Conservation (phyloP, 139 green algal genomes). For the Ostreobium quekettii region DNA sequence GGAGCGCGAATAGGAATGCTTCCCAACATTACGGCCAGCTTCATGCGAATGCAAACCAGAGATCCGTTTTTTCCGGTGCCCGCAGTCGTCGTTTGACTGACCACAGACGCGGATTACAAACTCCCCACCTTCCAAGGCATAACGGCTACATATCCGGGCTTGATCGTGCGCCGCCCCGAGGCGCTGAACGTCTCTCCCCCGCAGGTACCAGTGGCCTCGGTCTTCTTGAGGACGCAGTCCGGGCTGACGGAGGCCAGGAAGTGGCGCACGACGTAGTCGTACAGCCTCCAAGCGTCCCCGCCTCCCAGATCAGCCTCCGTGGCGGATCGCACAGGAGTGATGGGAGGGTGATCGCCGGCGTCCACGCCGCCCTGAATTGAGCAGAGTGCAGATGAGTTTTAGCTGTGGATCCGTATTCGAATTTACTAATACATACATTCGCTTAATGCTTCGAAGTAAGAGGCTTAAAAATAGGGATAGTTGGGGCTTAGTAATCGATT, state of each 20-base stretch:
- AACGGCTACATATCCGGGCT: slow-evolving; percentile 67
- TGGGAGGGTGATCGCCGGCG: slow-evolving; percentile 81
- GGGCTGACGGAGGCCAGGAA: slow-evolving; percentile 74
- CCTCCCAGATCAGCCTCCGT: slow-evolving; percentile 61
- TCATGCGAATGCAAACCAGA: too few species aligned
- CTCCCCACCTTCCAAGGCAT: slow-evolving; percentile 66
- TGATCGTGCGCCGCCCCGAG: slow-evolving; percentile 30
- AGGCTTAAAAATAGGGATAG: too few species aligned
- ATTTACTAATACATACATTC: too few species aligned
- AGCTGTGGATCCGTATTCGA: too few species aligned
- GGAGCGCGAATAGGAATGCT: too few species aligned
- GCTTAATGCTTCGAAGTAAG: too few species aligned
- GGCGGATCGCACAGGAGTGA: slow-evolving; percentile 69
- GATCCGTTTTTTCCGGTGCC: too few species aligned
- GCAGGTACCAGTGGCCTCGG: slow-evolving; percentile 34
- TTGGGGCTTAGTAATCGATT: too few species aligned
- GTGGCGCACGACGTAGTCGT: slow-evolving; percentile 72
- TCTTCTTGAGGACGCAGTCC: slow-evolving; percentile 44
- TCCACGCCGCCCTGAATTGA: slow-evolving; percentile 61
- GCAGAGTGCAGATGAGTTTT: too few species aligned
- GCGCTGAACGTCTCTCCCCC: slow-evolving; percentile 59
- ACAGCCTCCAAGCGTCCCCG: slow-evolving; percentile 77
- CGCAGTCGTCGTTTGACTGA: too few species aligned
- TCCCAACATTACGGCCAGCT: too few species aligned
- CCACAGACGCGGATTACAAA: too few species aligned